Evolutionary conservation across 2,329 filamentous ascomycete species (phyloP).

Genomic region (Lizonia empirigonia): DNA sequence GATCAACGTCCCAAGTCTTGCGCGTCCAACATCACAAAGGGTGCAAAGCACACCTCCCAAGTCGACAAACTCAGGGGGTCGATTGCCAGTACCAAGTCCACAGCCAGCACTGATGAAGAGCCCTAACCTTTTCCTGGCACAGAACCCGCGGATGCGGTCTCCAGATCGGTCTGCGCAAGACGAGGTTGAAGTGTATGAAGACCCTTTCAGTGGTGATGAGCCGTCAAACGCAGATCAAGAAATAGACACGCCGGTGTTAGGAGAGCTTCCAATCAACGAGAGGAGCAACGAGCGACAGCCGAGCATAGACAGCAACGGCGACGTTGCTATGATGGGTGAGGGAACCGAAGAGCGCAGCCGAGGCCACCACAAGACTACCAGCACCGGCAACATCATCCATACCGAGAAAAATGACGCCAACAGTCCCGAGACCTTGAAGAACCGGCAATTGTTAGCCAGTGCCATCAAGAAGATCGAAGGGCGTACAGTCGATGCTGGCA

Average conservation of each 20-base stretch:
- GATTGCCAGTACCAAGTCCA: constrained; percentile 37
- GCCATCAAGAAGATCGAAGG: constrained; percentile 75
- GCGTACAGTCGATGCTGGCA: constrained; percentile 77
- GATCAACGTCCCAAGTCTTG: constrained; percentile 52
- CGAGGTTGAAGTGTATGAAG: constrained; percentile 60
- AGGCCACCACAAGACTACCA: constrained; percentile 47
- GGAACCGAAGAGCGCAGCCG: constrained; percentile 32
- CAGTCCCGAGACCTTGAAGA: constrained; percentile 52
- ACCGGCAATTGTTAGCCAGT: constrained; percentile 69
- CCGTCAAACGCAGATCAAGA: constrained; percentile 34
- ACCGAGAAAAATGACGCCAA: constrained; percentile 37
- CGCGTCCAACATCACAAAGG: constrained; percentile 35
- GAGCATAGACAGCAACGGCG: constrained; percentile 37
- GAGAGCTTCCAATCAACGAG: constrained; percentile 58
- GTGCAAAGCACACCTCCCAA: constrained; percentile 44
- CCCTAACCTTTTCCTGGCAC: constrained; percentile 31
- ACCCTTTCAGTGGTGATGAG: constrained; percentile 54
- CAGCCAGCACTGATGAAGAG: constrained; percentile 34
- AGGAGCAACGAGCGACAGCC: constrained; percentile 46
- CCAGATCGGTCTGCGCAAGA: constrained; percentile 46
- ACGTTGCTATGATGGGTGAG: constrained; percentile 37
- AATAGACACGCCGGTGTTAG: constrained; percentile 53
- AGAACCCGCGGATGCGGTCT: constrained; percentile 40
- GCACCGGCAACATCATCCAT: constrained; percentile 45
- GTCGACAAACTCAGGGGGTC: constrained; percentile 27